Evolutionary conservation across 1,284 basidiomycete species (phyloP).

Genomic region (Ceratobasidium sp.): DNA sequence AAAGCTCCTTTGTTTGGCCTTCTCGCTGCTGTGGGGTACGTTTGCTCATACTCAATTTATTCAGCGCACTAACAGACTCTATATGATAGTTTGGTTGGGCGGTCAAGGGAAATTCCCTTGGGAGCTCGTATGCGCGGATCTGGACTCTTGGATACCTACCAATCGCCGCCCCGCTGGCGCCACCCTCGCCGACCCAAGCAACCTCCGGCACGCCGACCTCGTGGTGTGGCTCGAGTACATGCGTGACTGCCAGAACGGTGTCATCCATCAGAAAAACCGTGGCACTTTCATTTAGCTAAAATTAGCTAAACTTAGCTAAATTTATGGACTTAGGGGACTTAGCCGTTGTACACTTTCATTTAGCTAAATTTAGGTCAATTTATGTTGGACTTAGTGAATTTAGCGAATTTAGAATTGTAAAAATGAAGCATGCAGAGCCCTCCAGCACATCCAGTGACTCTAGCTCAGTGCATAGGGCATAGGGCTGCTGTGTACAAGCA

Average conservation of each 20-base stretch:
- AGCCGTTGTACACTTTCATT: too few species aligned
- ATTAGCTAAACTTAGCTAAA: too few species aligned
- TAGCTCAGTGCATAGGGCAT: too few species aligned
- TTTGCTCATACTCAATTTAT: not conserved
- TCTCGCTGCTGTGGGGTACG: conserved; percentile 1
- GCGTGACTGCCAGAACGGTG: not conserved
- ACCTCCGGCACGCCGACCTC: not conserved
- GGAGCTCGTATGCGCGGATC: not conserved
- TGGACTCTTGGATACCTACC: not conserved
- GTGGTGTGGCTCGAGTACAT: not conserved
- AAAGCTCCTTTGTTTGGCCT: not conserved
- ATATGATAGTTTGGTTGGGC: not conserved
- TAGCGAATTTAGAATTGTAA: too few species aligned
- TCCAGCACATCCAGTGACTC: too few species aligned
- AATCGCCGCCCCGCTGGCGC: not conserved
- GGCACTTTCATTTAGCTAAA: too few species aligned
- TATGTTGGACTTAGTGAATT: too few species aligned
- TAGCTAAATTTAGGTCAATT: too few species aligned
- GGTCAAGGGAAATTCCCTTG: conserved; percentile 3
- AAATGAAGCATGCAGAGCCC: too few species aligned
- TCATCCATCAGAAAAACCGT: not conserved
- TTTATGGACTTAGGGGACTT: too few species aligned
- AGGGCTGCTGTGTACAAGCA: too few species aligned
- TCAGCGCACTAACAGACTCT: not conserved
- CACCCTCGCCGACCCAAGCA: not conserved